A percentile compares a stretch with the other conserved stretches of the same genome.
These are phyloP conservation scores for Rhodotorula sp. DNA, from an alignment of 1,284 basidiomycete genomes.

Conservation along the genomic window DNA sequence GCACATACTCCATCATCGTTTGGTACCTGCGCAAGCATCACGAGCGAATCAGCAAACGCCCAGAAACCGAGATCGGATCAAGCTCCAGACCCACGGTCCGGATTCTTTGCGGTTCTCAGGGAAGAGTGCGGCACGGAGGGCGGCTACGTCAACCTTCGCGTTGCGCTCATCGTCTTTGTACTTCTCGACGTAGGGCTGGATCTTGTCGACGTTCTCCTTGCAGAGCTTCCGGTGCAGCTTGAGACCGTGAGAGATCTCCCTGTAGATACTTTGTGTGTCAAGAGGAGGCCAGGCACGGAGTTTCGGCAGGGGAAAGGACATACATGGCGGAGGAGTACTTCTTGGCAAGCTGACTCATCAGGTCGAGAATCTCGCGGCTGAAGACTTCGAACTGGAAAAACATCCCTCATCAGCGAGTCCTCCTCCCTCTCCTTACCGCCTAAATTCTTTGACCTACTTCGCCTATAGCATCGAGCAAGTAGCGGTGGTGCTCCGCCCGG, in stretches of 20 bases:
- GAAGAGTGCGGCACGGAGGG: not conserved
- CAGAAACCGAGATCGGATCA: no score
- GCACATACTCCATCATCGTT: conserved; percentile 9
- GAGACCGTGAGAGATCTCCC: conserved; percentile 4
- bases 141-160: conserved; percentile 2
- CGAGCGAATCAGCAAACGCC: no score
- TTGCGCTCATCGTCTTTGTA: conserved; percentile 9
- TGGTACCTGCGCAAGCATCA: not conserved
- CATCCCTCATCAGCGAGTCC: not conserved
- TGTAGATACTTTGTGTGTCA: not conserved
- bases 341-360: conserved; percentile 7
- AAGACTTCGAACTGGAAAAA: conserved; percentile 5
- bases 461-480: conserved; percentile 10
- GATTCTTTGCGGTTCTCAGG: not conserved
- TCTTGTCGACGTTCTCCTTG: not conserved
- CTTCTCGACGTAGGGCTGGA: conserved; percentile 6
- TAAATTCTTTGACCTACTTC: not conserved
- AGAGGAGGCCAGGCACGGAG: not conserved
- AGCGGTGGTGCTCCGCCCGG: conserved; percentile 7
- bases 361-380: not conserved
- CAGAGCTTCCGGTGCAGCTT: conserved; percentile 17
- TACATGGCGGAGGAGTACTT: conserved; percentile 3
- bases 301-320: not conserved
- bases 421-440: no score
- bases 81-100: not conserved